Conservation (phyloP, 352 stramenopile species). For the Albugo laibachii region DNA sequence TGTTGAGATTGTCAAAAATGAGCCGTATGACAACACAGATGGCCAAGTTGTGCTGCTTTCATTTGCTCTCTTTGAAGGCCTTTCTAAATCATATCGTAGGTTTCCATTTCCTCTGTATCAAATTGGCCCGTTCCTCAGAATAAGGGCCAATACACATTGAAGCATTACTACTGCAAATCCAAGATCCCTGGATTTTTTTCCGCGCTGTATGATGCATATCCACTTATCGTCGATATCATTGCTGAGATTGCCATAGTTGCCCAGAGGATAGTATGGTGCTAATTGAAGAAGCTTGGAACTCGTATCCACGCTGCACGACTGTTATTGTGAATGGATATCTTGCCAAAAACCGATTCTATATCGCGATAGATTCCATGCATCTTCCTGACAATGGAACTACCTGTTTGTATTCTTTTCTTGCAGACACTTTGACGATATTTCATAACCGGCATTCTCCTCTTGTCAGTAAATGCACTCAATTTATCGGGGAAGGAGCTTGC, state of each 20-base stretch:
- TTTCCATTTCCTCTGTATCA: constrained; percentile 56
- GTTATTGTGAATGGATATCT: constrained; percentile 74
- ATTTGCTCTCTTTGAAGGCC: background rate
- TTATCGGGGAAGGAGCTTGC: constrained; percentile 53
- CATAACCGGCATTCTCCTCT: background rate
- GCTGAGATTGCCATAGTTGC: constrained; percentile 16
- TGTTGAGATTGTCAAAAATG: constrained; percentile 76
- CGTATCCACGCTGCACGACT: constrained; percentile 73
- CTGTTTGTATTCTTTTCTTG: constrained; percentile 1
- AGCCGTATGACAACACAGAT: constrained; percentile 71
- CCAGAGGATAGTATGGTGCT: constrained; percentile 74
- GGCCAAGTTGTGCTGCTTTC: constrained; percentile 13
- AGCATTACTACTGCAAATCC: constrained; percentile 77
- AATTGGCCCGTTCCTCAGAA: constrained; percentile 45
- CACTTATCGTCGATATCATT: background rate
- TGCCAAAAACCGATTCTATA: constrained; percentile 76
- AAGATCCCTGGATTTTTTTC: constrained; percentile 67
- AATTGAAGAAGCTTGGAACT: constrained; percentile 73
- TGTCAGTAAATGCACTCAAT: constrained; percentile 38
- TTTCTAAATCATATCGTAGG: constrained; percentile 7
- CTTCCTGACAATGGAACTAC: constrained; percentile 24
- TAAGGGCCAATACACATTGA: constrained; percentile 76
- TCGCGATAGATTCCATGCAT: constrained; percentile 67
- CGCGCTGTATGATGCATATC: constrained; percentile 27
- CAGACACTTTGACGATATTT: background rate